Percentiles rank a stretch among this genome's conserved stretches.
phyloP scores from a whole-genome alignment of 106 monocot species.

The Acorus calamus region DNA sequence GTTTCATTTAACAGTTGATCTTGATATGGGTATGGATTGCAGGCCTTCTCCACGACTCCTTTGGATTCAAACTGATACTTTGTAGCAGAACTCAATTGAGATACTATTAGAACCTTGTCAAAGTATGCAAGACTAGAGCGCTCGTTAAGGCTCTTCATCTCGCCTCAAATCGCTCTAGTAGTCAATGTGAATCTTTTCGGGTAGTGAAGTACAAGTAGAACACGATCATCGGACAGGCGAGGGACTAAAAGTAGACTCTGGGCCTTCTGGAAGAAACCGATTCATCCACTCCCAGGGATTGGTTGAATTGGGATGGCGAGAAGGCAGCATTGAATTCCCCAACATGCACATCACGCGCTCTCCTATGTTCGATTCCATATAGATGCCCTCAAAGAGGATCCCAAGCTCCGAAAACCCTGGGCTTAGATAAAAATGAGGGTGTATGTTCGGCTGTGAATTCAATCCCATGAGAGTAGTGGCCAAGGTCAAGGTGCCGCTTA shows the following conservation, averaged over 20 bases:
- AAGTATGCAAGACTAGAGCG: constrained; percentile 30
- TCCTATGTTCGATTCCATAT: constrained; percentile 39
- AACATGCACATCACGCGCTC: constrained; percentile 51
- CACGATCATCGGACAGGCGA: constrained; percentile 26
- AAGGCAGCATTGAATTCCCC: constrained; percentile 41
- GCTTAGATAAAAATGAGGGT: constrained; percentile 18
- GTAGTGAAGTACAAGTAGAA: constrained; percentile 35
- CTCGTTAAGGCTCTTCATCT: constrained; percentile 39
- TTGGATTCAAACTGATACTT: constrained; percentile 48
- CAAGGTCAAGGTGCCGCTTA: constrained; percentile 36
- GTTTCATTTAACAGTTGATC: constrained; percentile 15
- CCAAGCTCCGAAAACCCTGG: constrained; percentile 36
- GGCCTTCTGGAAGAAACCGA: background rate
- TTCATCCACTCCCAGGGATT: constrained; percentile 32
- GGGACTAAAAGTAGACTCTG: constrained; percentile 5
- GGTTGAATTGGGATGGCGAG: constrained; percentile 16
- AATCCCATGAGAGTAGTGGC: constrained; percentile 16
- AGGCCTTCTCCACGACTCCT: constrained; percentile 31
- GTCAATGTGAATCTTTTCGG: constrained; percentile 44
- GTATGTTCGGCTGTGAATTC: constrained; percentile 11
- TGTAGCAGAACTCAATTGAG: too few relatives aligned
- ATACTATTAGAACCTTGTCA: constrained; percentile 26
- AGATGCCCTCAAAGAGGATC: constrained; percentile 52
- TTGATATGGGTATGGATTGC: constrained; percentile 39
- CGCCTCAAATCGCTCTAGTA: constrained; percentile 35